phyloP scores from a whole-genome alignment of 768 basidiomycete species.

The Macrocybe gigantea region DNA sequence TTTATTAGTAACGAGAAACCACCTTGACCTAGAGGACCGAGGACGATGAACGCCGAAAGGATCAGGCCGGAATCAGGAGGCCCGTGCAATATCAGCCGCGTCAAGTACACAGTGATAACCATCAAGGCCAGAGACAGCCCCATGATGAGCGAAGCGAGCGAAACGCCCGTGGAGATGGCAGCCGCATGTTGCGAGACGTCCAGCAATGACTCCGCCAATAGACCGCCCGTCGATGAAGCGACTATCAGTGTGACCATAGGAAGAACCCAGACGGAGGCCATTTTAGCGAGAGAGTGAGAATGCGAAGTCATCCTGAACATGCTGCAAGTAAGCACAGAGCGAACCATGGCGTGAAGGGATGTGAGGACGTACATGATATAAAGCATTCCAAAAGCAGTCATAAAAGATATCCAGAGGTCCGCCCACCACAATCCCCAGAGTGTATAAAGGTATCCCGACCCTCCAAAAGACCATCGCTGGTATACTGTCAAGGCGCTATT shows the following conservation, averaged over 20 bases:
- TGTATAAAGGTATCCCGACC: constrained; percentile 42
- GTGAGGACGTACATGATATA: constrained; percentile 12
- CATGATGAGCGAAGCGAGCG: constrained; percentile 20
- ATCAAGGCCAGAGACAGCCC: constrained; percentile 47
- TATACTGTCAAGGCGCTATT: constrained; percentile 41
- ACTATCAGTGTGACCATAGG: constrained; percentile 60
- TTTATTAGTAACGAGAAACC: constrained; percentile 43
- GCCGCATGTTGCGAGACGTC: constrained; percentile 29
- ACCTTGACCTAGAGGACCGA: constrained; percentile 57
- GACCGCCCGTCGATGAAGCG: constrained; percentile 49
- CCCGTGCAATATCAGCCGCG: constrained; percentile 43
- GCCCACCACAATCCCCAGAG: constrained; percentile 71
- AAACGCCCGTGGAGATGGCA: constrained; percentile 41
- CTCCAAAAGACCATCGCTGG: constrained; percentile 43
- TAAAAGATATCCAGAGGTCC: constrained; percentile 46
- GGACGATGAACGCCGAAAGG: constrained; percentile 45
- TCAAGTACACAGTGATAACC: constrained; percentile 48
- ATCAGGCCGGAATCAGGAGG: constrained; percentile 31
- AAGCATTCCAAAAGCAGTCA: constrained; percentile 17
- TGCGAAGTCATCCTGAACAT: constrained; percentile 46
- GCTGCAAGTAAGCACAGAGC: not conserved
- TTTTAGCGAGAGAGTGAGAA: constrained; percentile 34
- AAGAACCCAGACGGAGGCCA: constrained; percentile 56
- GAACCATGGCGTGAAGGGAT: not conserved
- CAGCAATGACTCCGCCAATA: constrained; percentile 38